Conservation (phyloP, 2,329 filamentous ascomycete genomes). For the Aspergillus nomiae region DNA sequence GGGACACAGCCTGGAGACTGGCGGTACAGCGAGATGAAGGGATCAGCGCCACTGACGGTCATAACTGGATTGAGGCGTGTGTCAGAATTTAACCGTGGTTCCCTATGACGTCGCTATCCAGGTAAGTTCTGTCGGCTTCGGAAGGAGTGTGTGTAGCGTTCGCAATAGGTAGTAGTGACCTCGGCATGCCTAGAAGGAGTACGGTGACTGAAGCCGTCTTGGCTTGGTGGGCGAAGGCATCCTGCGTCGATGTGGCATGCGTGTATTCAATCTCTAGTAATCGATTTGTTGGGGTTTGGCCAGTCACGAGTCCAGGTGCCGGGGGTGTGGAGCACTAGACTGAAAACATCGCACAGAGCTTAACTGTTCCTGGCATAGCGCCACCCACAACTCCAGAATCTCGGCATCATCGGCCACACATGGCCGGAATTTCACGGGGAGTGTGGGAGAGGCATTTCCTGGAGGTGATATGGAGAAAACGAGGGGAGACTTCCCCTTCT, state of each 20-base stretch:
- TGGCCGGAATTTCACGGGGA: conserved; percentile 10
- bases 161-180: neutral
- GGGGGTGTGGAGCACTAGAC: neutral
- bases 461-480: conserved; percentile 14
- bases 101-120: neutral
- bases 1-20: conserved; percentile 7
- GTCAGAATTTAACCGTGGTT: conserved; percentile 5
- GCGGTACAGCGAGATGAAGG: conserved; percentile 9
- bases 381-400: conserved; percentile 12
- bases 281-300: neutral
- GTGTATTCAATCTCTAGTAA: neutral
- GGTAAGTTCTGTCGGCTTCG: neutral
- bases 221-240: neutral
- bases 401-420: conserved; percentile 10
- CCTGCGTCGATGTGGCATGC: neutral
- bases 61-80: neutral
- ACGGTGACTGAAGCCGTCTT: conserved; percentile 2
- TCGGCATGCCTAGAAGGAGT: conserved; percentile 3
- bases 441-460: conserved; percentile 4
- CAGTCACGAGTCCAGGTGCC: neutral
- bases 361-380: neutral
- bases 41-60: conserved; percentile 11
- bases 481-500: conserved; percentile 12
- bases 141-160: neutral
- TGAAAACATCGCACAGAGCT: neutral